These are phyloP conservation scores for Arachnomyces sp. DNA, from an alignment of 2,329 filamentous ascomycete genomes.

Conservation along the genomic window DNA sequence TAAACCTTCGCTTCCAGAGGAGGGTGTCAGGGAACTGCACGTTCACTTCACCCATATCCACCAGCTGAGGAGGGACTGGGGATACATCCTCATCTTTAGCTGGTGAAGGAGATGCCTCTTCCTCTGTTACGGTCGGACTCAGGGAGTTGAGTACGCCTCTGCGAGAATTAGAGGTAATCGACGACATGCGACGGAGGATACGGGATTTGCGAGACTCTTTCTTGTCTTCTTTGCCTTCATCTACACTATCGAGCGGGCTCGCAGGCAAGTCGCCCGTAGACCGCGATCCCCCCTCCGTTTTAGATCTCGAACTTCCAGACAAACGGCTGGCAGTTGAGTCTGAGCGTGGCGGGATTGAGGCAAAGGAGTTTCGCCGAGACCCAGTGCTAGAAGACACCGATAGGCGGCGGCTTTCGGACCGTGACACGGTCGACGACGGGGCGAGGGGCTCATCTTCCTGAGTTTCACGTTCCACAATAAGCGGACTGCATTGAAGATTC, in stretches of 20 bases:
- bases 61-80: conserved; percentile 41
- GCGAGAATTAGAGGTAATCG: conserved; percentile 45
- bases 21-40: conserved; percentile 95
- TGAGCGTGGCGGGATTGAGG: conserved; percentile 25
- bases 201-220: conserved; percentile 52
- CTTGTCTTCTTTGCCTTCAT: conserved; percentile 41
- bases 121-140: conserved; percentile 30
- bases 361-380: conserved; percentile 34
- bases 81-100: conserved; percentile 17
- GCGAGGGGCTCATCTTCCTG: conserved; percentile 22
- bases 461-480: conserved; percentile 61
- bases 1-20: conserved; percentile 88
- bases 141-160: conserved; percentile 38
- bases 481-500: conserved; percentile 47
- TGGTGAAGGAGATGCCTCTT: conserved; percentile 27
- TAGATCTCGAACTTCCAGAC: conserved; percentile 31
- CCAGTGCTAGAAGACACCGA: conserved; percentile 33
- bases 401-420: conserved; percentile 27
- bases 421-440: conserved; percentile 16
- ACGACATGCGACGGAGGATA: conserved; percentile 61
- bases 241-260: conserved; percentile 20
- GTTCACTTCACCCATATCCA: conserved; percentile 82
- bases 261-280: conserved; percentile 29
- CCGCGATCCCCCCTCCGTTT: conserved; percentile 25
- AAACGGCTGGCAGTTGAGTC: conserved; percentile 32